Conservation (phyloP, 2,329 filamentous ascomycete species). For the Ceratocystis huliohia region DNA sequence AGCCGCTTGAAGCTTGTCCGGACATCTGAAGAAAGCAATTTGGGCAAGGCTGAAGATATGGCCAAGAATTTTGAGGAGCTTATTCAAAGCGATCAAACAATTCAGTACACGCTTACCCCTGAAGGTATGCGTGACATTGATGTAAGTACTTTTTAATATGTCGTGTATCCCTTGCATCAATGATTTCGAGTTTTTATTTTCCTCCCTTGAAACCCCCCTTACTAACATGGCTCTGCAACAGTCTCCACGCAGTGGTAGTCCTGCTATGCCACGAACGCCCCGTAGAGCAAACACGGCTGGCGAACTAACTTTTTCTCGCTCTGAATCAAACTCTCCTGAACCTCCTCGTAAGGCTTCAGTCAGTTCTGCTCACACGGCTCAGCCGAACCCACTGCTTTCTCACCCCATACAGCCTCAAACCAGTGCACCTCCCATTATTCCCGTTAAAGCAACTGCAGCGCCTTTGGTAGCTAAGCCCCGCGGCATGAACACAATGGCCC, state of each 20-base stretch:
- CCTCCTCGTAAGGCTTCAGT: constrained; percentile 20
- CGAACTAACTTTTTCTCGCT: constrained; percentile 33
- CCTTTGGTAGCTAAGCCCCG: constrained; percentile 7
- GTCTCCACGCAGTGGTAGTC: constrained; percentile 27
- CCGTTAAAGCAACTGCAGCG: constrained; percentile 18
- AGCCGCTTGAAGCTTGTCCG: constrained; percentile 42
- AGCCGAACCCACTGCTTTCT: constrained; percentile 18
- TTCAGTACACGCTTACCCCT: constrained; percentile 71
- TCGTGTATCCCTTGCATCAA: background rate
- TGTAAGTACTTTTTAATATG: constrained; percentile 35
- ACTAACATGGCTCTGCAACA: constrained; percentile 13
- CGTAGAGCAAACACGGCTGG: constrained; percentile 38
- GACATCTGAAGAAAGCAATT: constrained; percentile 45
- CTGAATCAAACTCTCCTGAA: constrained; percentile 35
- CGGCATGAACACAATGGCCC: constrained; percentile 31
- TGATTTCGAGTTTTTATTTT: background rate
- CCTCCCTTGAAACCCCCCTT: constrained; percentile 5
- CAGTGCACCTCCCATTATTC: constrained; percentile 21
- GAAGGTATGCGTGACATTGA: constrained; percentile 66
- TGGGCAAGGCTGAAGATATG: constrained; percentile 41
- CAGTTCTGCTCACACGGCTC: constrained; percentile 19
- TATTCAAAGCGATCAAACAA: constrained; percentile 69
- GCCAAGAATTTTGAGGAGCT: constrained; percentile 63
- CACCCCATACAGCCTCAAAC: constrained; percentile 18
- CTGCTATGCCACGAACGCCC: constrained; percentile 32